Evolutionary conservation across 306 rosid species (phyloP), one percentile per base, ranked within the genome.

Genomic region (Acmispon strigosus): DNA sequence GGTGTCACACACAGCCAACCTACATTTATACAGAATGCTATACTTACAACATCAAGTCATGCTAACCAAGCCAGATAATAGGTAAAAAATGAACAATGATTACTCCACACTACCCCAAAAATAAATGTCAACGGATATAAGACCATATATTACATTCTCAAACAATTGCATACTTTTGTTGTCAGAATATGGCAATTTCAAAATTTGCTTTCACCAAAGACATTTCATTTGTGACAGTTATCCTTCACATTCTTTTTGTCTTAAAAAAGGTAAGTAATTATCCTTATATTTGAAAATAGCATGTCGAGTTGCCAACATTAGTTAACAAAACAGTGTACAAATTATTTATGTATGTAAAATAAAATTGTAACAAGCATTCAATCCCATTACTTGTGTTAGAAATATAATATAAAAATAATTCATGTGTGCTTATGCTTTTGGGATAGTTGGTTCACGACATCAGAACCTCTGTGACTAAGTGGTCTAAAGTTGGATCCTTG

Each of bases 121-220:
- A 22, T 22, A 22, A 22, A 22, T 22, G 17, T 62, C 44, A 3
- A 47, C 48, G 42, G 34, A 69, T 45, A 37, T 48, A 60, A 11
- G 56, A 11, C 22, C 41, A 20, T 14, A 50, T 19, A 6, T 22
- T 18, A 43, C 66, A 68, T 60, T 74, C 8, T 49, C 60, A 61
- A 24, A 51, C 6, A 44, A 18, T 45, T 17, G 66, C 48, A 72
- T 18, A 34, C 60, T 79, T 68, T 57, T 62, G 32, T 48, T 15
- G 8, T 43, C 66, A 66, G 68, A 60, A 66, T 65, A 44, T 49
- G 45, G 53, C 6, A 56, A n/a, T 45, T 11, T 52, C 34, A 42
- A 52, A 62, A 59, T 50, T 24, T 43, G 36, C 56, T 77, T 43
- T 73, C 63, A 73, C 22, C 29, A 34, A 72, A 56, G 55, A 22